phyloP scores from a whole-genome alignment of 2,329 filamentous ascomycete genomes.

The Leptosphaerulina australis region DNA sequence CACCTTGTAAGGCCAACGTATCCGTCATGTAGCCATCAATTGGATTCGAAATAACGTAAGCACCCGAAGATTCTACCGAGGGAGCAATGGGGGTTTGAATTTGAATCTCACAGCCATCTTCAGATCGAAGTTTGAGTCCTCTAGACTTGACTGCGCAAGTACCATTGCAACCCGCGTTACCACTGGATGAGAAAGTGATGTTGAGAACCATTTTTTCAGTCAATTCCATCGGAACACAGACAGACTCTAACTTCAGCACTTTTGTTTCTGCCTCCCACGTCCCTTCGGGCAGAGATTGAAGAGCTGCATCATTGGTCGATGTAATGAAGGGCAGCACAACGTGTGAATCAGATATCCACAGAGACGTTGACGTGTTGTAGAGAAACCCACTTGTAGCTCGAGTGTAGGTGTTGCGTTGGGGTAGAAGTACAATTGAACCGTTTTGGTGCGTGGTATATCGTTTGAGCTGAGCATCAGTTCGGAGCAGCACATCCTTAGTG shows the following conservation, averaged over 20 bases:
- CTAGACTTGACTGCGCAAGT: background rate
- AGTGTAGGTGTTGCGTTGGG: slow-evolving; percentile 10
- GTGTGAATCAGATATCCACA: slow-evolving; percentile 13
- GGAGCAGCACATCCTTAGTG: background rate
- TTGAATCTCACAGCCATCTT: slow-evolving; percentile 8
- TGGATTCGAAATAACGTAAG: background rate
- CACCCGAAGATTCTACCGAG: background rate
- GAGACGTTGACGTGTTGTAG: slow-evolving; percentile 10
- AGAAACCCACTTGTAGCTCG: slow-evolving; percentile 9
- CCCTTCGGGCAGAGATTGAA: background rate
- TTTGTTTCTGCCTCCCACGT: slow-evolving; percentile 13
- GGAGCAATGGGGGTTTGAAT: background rate
- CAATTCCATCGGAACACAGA: background rate
- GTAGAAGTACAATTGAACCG: background rate
- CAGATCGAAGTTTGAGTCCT: background rate
- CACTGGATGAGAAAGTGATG: background rate
- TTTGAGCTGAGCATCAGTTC: background rate
- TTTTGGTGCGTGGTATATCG: background rate
- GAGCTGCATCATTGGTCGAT: background rate
- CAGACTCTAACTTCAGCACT: slow-evolving; percentile 6
- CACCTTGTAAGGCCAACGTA: background rate
- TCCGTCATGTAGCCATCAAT: background rate
- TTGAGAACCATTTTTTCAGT: background rate
- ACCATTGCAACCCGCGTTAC: background rate
- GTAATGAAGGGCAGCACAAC: slow-evolving; percentile 10